These are phyloP conservation scores for Sanguinoderma infundibulare DNA, from an alignment of 1,284 basidiomycete species.

Conservation along the genomic window DNA sequence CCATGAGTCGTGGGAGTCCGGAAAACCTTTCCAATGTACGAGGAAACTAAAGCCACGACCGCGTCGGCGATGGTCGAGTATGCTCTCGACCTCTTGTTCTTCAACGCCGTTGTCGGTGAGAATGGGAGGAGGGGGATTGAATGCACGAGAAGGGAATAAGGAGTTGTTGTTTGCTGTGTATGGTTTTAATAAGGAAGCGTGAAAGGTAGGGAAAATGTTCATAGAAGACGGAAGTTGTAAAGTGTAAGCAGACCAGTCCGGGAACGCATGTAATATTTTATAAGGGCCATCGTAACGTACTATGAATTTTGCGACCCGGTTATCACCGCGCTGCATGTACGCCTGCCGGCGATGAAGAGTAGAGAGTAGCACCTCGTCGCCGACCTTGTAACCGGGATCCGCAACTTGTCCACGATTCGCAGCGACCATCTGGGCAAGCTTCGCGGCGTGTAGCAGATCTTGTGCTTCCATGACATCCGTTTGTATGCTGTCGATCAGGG, in stretches of 20 bases:
- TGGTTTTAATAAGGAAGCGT: slow-evolving; percentile 7
- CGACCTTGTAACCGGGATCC: slow-evolving; percentile 11
- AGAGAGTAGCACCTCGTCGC: slow-evolving; percentile 35
- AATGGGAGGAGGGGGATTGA: too few relatives aligned
- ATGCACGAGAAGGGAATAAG: slow-evolving; percentile 18
- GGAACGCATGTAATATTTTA: slow-evolving; percentile 17
- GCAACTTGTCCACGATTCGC: slow-evolving; percentile 22
- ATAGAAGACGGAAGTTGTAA: slow-evolving; percentile 30
- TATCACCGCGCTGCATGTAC: slow-evolving; percentile 32
- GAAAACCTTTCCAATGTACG: too few relatives aligned
- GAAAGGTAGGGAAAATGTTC: slow-evolving; percentile 31
- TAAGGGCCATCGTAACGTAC: slow-evolving; percentile 40
- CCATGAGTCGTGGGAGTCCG: too few relatives aligned
- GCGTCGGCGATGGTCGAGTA: too few relatives aligned
- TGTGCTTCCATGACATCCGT: slow-evolving; percentile 19
- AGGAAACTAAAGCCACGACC: too few relatives aligned
- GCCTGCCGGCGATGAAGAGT: slow-evolving; percentile 31
- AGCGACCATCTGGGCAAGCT: too few relatives aligned
- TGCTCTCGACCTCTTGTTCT: too few relatives aligned
- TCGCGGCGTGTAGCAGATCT: slow-evolving; percentile 23
- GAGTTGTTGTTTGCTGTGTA: slow-evolving; percentile 1
- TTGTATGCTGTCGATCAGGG: neutral
- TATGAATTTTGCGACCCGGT: slow-evolving; percentile 41
- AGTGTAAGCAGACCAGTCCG: slow-evolving; percentile 28
- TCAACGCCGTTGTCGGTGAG: too few relatives aligned